Conservation (phyloP, 106 monocot genomes). For the Ottelia alismoides region DNA sequence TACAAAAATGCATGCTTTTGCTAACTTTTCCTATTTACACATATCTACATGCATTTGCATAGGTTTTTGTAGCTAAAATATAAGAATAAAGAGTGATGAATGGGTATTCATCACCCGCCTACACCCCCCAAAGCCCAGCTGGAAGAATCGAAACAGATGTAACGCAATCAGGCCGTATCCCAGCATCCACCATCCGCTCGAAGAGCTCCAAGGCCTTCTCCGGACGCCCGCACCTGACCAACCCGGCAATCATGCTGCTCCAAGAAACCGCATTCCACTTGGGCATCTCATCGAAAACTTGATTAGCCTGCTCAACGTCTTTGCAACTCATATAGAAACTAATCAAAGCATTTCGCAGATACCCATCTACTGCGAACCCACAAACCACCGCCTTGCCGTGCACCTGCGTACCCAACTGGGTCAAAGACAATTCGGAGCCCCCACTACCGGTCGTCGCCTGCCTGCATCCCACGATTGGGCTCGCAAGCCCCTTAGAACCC, state of each 20-base stretch:
- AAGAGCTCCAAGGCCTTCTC: constrained; percentile 32
- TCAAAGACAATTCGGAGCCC: constrained; percentile 21
- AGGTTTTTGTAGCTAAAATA: too few species aligned
- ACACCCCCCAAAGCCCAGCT: too few species aligned
- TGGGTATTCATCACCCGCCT: too few species aligned
- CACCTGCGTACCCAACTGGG: constrained; percentile 11
- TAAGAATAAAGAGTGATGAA: too few species aligned
- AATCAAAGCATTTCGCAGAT: constrained; percentile 40
- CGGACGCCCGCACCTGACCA: constrained; percentile 19
- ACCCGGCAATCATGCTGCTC: constrained; percentile 50
- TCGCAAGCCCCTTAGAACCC: too few species aligned
- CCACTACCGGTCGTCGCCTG: too few species aligned
- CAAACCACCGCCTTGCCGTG: constrained; percentile 26
- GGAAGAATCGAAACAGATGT: constrained; percentile 57
- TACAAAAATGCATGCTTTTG: too few species aligned
- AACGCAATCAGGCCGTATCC: constrained; percentile 20
- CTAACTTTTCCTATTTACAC: too few species aligned
- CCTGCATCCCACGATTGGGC: too few species aligned
- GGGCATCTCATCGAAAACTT: constrained; percentile 40
- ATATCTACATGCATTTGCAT: too few species aligned
- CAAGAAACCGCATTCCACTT: constrained; percentile 31
- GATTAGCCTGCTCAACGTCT: constrained; percentile 6
- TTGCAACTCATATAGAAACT: constrained; percentile 40
- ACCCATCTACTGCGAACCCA: constrained; percentile 29
- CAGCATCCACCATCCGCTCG: constrained; percentile 21